Percentiles rank a stretch among this genome's conserved stretches.
phyloP scores from a whole-genome alignment of 352 stramenopile species.

The Globisporangium barbulae region DNA sequence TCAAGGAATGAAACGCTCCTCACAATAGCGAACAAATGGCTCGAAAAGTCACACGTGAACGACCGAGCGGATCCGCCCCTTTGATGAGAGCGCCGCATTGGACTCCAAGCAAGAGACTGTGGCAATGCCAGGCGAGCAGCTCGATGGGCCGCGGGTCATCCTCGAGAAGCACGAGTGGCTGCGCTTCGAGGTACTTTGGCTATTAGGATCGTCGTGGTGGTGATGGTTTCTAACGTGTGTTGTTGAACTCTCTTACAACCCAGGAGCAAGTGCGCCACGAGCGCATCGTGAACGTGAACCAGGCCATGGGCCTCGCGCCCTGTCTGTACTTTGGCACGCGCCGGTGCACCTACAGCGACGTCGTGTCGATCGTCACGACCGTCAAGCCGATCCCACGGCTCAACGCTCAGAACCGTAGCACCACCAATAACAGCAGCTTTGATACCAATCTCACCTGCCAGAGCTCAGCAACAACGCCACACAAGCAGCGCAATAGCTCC shows the following conservation, averaged over 20 bases:
- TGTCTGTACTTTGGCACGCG: slow-evolving; percentile 73
- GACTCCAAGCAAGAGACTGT: neutral
- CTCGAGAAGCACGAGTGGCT: slow-evolving; percentile 44
- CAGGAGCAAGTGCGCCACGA: slow-evolving; percentile 43
- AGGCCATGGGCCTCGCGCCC: slow-evolving; percentile 46
- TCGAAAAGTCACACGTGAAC: slow-evolving; percentile 11
- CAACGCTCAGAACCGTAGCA: slow-evolving; percentile 4
- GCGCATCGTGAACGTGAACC: slow-evolving; percentile 56
- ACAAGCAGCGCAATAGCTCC: neutral
- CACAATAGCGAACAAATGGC: neutral
- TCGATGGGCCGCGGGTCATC: neutral
- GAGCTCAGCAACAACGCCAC: neutral
- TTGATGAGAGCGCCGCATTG: neutral
- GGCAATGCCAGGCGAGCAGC: slow-evolving; percentile 1
- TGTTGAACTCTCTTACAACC: neutral
- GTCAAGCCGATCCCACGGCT: slow-evolving; percentile 29
- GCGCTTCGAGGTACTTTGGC: slow-evolving; percentile 22
- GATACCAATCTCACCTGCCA: neutral
- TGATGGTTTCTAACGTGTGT: neutral
- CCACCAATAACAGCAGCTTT: neutral
- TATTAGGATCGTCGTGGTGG: neutral
- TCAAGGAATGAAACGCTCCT: neutral
- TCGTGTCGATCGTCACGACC: slow-evolving; percentile 68
- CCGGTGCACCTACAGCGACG: slow-evolving; percentile 69
- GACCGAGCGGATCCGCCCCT: slow-evolving; percentile 3